Base-by-base conservation (phyloP, 192 early-diverging fungal species). In the Diversispora epigaea region DNA sequence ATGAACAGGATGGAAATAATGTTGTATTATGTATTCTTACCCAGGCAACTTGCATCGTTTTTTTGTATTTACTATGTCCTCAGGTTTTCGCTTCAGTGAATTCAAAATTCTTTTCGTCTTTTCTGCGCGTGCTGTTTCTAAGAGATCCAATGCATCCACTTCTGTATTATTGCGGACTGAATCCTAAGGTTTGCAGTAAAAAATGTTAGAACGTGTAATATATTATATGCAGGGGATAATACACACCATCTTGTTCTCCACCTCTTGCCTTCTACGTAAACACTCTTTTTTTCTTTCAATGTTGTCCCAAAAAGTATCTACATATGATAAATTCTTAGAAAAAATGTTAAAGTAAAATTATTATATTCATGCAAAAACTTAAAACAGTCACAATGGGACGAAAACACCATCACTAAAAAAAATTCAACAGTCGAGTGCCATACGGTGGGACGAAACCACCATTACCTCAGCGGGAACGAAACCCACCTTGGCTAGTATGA, bases 91-190 rank as follows among this genome's bases (percentile, higher is more conserved):
- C 58, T 61, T 61, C 58, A 61, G 39, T 61, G 22, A 61, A 25
- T 25, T 61, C 58, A 61, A 40, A 61, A 61, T 32, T 61, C 39
- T 25, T 61, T 40, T 61, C 58, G 17, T 11, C 39, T 61, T 61
- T 61, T 40, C 32, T 61, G 19, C 39, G 58, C 58, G 58, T 61
- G 58, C 58, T 10, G 47, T 49, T 10, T 49, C 1, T 49, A 49
- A 49, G 6, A 49, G 47, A 61, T 61, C 60, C 39, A 41, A 32
- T 1, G 60, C 60, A 11, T 41, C 60, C 14, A 62, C 11, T 62
- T 62, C 60, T 40, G 11, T 62, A 62, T 62, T 62, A 11, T 62
- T 62, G 60, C 60, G 39, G 2, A 62, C 32, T 62, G 60, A 62
- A 32, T 62, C 4, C 60, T 62, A 39, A 32, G 39, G 60, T 62